Percentiles rank a stretch among this genome's conserved stretches.
Evolutionary conservation across 2,329 filamentous ascomycete genomes (phyloP).

Genomic region (Diaporthe vaccinii): DNA sequence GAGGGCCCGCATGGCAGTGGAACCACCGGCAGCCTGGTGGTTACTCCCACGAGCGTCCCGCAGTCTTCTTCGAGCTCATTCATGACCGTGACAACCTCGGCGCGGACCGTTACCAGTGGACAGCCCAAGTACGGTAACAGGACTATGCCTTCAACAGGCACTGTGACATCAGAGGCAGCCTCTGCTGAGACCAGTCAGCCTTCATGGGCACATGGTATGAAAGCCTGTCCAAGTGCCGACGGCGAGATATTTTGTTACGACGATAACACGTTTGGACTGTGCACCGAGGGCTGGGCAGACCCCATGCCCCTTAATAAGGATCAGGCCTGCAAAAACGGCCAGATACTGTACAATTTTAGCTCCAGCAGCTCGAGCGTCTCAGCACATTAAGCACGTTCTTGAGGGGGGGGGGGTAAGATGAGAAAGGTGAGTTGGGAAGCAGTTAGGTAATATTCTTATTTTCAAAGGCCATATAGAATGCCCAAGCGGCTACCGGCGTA

Average conservation of each 20-base stretch:
- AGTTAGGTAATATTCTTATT: background rate
- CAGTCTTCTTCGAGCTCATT: background rate
- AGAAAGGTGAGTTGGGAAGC: background rate
- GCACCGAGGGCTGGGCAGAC: background rate
- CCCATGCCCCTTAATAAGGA: background rate
- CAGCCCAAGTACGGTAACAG: background rate
- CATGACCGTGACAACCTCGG: background rate
- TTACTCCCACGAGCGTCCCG: background rate
- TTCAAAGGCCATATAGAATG: background rate
- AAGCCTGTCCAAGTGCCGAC: background rate
- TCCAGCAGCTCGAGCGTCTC: background rate
- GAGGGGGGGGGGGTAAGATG: background rate
- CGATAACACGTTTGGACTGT: background rate
- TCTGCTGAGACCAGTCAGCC: background rate
- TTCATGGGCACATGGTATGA: background rate
- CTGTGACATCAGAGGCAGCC: background rate
- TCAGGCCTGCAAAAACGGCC: background rate
- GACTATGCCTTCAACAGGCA: background rate
- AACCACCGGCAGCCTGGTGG: background rate
- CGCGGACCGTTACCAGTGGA: background rate
- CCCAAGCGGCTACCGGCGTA: background rate
- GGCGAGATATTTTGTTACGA: background rate
- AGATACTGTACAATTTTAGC: slow-evolving; percentile 10
- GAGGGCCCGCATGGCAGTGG: background rate
- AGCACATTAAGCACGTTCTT: background rate